Percentiles rank a stretch among this genome's conserved stretches.
Conservation (phyloP, 257 asterid genomes). For the Echites panduratus region DNA sequence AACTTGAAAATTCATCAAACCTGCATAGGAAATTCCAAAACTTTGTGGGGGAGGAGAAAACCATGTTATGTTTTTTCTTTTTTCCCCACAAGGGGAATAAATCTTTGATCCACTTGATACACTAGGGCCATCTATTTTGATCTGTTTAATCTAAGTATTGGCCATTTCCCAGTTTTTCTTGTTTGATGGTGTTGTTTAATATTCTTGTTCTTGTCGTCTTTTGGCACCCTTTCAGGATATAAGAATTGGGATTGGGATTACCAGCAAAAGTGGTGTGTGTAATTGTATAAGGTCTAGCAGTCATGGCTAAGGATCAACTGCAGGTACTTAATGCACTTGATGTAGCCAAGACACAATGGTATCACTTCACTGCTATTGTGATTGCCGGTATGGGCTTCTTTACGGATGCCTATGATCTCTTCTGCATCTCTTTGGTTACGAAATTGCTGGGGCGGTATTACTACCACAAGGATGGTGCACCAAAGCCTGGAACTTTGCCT, state of each 20-base stretch:
- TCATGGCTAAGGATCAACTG: conserved; percentile 40
- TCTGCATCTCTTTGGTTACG: conserved; percentile 41
- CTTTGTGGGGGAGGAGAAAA: not conserved
- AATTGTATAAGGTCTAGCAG: not conserved
- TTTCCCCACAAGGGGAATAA: not conserved
- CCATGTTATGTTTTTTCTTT: not conserved
- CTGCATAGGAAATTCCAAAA: not conserved
- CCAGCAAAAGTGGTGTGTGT: not conserved
- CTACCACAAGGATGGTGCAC: conserved; percentile 28
- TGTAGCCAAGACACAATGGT: conserved; percentile 51
- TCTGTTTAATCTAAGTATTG: not conserved
- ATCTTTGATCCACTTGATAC: not conserved
- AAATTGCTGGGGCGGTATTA: conserved; percentile 52
- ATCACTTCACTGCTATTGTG: conserved; percentile 64
- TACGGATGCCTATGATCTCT: conserved; percentile 68
- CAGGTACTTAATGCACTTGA: conserved; percentile 62
- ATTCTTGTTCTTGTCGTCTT: not conserved
- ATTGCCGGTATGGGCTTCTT: conserved; percentile 74
- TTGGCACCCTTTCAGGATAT: not conserved
- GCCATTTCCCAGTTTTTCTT: not conserved
- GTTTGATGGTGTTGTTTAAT: not conserved
- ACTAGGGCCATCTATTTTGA: not conserved
- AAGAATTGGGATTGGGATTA: not conserved
- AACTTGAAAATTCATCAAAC: not conserved
- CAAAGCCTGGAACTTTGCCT: conserved; percentile 26